Evolutionary conservation across 169 alveolate genomes (phyloP).

Genomic region (Ichthyophthirius multifiliis): DNA sequence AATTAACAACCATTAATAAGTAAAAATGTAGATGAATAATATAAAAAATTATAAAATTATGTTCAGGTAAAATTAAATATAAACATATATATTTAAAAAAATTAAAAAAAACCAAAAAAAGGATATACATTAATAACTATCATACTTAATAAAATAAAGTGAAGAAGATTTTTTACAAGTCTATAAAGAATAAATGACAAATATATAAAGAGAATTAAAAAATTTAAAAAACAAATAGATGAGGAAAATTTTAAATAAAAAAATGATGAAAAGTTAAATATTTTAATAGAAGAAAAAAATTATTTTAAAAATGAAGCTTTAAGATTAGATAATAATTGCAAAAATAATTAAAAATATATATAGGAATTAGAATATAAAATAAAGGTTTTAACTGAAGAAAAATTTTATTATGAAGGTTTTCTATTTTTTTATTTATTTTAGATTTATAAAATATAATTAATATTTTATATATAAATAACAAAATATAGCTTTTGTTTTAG

Average conservation of each 20-base stretch:
- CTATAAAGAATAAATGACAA: conserved; percentile 35
- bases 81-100: too few species aligned
- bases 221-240: conserved; percentile 40
- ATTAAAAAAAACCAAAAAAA: too few species aligned
- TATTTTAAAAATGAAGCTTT: conserved; percentile 61
- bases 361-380: conserved; percentile 39
- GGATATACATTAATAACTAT: too few species aligned
- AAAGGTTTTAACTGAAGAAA: conserved; percentile 29
- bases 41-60: too few species aligned
- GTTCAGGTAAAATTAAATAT: too few species aligned
- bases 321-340: conserved; percentile 42
- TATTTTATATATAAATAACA: too few species aligned
- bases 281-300: conserved; percentile 54
- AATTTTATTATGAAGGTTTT: conserved; percentile 40
- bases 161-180: conserved; percentile 49
- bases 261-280: conserved; percentile 42
- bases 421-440: neutral
- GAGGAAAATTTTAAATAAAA: conserved; percentile 42
- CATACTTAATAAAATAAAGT: too few species aligned
- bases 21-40: too few species aligned
- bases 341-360: conserved; percentile 38
- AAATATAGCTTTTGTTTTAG: too few species aligned
- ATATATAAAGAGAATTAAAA: conserved; percentile 36
- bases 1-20: too few species aligned
- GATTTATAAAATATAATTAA: too few species aligned